Base-by-base conservation (phyloP, 2,329 filamentous ascomycete genomes). In the Neoascochyta sp. region DNA sequence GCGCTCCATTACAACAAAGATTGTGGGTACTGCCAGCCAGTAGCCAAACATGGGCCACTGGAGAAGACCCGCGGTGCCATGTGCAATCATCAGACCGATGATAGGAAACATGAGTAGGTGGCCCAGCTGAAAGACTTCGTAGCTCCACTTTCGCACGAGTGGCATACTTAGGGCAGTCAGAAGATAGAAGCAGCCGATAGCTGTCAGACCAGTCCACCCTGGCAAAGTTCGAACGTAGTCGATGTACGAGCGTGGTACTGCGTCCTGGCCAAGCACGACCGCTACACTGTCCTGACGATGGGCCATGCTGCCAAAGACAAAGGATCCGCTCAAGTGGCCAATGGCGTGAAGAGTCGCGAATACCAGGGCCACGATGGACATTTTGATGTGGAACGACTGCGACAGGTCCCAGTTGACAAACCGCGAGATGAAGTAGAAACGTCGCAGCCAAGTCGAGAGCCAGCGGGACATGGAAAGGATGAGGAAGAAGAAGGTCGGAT, bases 51-150 rank as follows among this genome's bases (percentile, higher is more conserved):
- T 76, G 1, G 74, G 71, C 52, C 60, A 69, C 40, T 77, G 74
- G 0, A 78, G 47, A 0, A 78, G 52, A 3, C 53, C 64, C 0
- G 64, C 60, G 0, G 72, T 71, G 0, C 75, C 75, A 41, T 79
- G 75, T 0, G 71, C 73, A 50, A 70, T 71, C 45, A 77, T 64
- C 0, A 78, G 57, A 0, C 68, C 74, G 16, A 78, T 70, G 12
- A 78, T 71, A 7, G 74, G 75, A 22, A 71, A 78, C 71, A 78
- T 76, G 20, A 78, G 65, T 5, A 78, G 39, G 40, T 78, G 75
- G 0, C 68, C 71, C 0, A 76, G 57, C 41, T 78, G 74, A 39
- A 79, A 79, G 12, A 76, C 43, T 41, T 79, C 71, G 29, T 77
- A 77, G 40, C 66, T 74, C 64, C 67, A 68, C 9, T 60, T 67